Base-by-base conservation (phyloP, 768 basidiomycete genomes). In the Strobilomyces dryophilus region DNA sequence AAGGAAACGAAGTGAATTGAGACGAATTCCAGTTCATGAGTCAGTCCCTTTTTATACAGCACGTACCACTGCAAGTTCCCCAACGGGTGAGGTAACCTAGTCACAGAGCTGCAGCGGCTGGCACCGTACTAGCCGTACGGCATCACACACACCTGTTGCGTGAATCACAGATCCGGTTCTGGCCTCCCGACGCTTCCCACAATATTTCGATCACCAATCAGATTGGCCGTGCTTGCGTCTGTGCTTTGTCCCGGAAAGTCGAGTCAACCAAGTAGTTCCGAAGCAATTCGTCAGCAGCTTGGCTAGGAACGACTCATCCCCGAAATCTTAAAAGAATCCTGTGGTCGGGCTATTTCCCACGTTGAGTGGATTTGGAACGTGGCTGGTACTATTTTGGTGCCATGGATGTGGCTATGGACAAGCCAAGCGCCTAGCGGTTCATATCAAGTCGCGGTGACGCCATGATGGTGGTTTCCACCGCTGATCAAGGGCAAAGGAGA, bases 101-200 rank as follows among this genome's bases (percentile, higher is more conserved):
- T 64, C 68, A 69, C 56, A 58, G 50, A 66, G 55, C 57, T 62
- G 60, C 56, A 60, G 58, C 66, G 68, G 69, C 59, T 67, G 67
- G 58, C 41, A 58, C 58, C 52, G 51, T 59, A 51, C 48, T 66
- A 54, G 49, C 54, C 57, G 55, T 54, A 62, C 68, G 62, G 64
- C 70, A 71, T 70, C 54, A 64, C 37, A 18, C 46, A 51, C 53
- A 27, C 57, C 58, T 37, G 55, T 61, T 64, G 46, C 59, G 47
- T 58, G 58, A 55, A 55, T 58, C 60, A 54, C 52, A 49, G 63
- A 63, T 63, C 62, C 56, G 61, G 56, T 58, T 58, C 47, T 27
- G 37, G 50, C n/a, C 15, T 55, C 46, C 39, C 52, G 55, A 50
- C 34, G 18, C 42, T 53, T 66, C 61, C 52, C 64, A 60, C 58